phyloP scores from a whole-genome alignment of 805 yeast genomes.

The Myxozyma nipponensis region DNA sequence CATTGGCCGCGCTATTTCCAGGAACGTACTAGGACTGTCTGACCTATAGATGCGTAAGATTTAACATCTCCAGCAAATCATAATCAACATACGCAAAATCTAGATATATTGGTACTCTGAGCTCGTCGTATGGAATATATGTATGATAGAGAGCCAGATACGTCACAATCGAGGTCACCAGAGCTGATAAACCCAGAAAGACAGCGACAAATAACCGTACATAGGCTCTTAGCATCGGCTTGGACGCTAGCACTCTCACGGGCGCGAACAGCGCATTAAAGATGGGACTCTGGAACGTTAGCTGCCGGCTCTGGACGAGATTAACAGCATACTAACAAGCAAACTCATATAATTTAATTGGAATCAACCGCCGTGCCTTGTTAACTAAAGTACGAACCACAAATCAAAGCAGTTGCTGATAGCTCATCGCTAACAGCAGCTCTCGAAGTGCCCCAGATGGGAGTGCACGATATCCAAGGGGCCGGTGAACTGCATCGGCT shows the following conservation, averaged over 20 bases:
- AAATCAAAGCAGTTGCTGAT: too few species aligned
- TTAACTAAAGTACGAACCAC: too few species aligned
- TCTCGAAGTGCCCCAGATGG: too few species aligned
- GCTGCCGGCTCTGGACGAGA: too few species aligned
- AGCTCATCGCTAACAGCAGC: too few species aligned
- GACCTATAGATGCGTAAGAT: background rate
- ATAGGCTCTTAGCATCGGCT: constrained; percentile 15
- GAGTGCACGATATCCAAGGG: too few species aligned
- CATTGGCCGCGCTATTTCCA: background rate
- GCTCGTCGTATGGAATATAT: constrained; percentile 22
- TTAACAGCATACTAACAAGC: too few species aligned
- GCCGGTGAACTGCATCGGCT: too few species aligned
- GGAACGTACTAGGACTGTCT: background rate
- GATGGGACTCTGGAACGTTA: background rate
- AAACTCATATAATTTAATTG: too few species aligned
- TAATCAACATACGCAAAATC: constrained; percentile 12
- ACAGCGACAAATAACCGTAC: constrained; percentile 13
- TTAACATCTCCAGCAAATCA: background rate
- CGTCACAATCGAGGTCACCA: constrained; percentile 12
- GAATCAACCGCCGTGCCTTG: too few species aligned
- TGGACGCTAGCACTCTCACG: constrained; percentile 9
- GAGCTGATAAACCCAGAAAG: constrained; percentile 1
- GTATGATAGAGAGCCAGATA: constrained; percentile 19
- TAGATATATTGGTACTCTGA: constrained; percentile 17
- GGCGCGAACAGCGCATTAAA: background rate